Base-by-base conservation (phyloP, 768 basidiomycete genomes). In the Hygrophorus pudorinus region DNA sequence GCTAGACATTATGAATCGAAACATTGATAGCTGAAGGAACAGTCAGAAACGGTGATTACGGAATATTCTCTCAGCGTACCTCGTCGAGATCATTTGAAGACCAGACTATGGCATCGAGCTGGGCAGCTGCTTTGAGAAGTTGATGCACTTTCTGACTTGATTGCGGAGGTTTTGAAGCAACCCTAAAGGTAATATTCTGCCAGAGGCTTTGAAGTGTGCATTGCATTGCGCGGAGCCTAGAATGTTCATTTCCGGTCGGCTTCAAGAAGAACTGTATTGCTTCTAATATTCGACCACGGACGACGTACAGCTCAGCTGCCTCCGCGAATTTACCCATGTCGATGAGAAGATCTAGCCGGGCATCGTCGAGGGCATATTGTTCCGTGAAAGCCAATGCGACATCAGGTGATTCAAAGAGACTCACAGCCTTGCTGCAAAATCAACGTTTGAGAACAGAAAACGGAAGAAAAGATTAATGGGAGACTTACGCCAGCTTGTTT, bases 331-430 rank as follows among this genome's bases (percentile, higher is more conserved):
- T 63, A 11, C 66, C 68, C 8, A 68, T 61, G 4, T 59, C 56
- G 20, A 65, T 62, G 11, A 79, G 60, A 7, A 81, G 50, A 0
- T 59, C 56, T 0, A 71, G 70, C 5, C 65, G 73, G 5, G 73
- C 69, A 10, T 64, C 46, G 50, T 77, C 73, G 5, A 84, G 58
- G 28, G 71, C 72, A 34, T 68, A 66, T 3, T 75, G 67, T 43
- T 79, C 71, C 12, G 78, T 63, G 46, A 77, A 85, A 29, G 71
- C 68, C 14, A 79, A 49, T 14, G 66, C 65, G 14, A 79, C 75
- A 14, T 82, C 73, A 0, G 65, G 58, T 0, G 68, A 62, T 0
- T 61, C 48, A 46, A 85, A 85, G 2, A 84, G 54, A 5, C 57
- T 48, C 43, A 60, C 42, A 17, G 68, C 69, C 55, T 72, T 61